Evolutionary conservation across 208 protist species (phyloP).

Genomic region (Endotrypanum monterogeii): DNA sequence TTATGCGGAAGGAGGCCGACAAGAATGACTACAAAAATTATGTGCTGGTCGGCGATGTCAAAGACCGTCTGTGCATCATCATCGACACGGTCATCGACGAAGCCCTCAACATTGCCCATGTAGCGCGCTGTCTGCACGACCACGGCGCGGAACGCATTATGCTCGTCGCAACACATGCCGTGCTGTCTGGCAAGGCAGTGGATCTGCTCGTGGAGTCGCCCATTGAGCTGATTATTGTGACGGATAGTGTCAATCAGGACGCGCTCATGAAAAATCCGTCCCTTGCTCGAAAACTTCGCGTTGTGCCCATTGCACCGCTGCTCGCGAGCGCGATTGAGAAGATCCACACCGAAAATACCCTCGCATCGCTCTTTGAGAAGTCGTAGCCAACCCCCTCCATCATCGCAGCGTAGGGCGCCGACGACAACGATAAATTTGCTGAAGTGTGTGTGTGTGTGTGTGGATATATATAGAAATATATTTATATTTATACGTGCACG

Average conservation of each 20-base stretch:
- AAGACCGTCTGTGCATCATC: slow-evolving; percentile 76
- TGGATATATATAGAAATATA: too few relatives aligned
- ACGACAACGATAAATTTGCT: too few relatives aligned
- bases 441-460: too few relatives aligned
- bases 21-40: slow-evolving; percentile 46
- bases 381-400: slow-evolving; percentile 26
- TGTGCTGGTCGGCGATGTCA: slow-evolving; percentile 77
- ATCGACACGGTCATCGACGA: slow-evolving; percentile 81
- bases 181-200: slow-evolving; percentile 62
- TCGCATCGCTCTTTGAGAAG: slow-evolving; percentile 74
- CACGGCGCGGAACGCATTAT: slow-evolving; percentile 73
- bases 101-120: slow-evolving; percentile 62
- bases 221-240: slow-evolving; percentile 81
- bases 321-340: slow-evolving; percentile 85
- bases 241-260: slow-evolving; percentile 85
- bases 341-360: slow-evolving; percentile 85
- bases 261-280: slow-evolving; percentile 60
- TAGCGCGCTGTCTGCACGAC: slow-evolving; percentile 56
- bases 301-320: slow-evolving; percentile 83
- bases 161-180: slow-evolving; percentile 75
- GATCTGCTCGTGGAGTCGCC: slow-evolving; percentile 71
- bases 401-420: not conserved
- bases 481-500: too few relatives aligned
- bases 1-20: slow-evolving; percentile 20
- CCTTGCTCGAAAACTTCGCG: slow-evolving; percentile 78